A percentile compares a stretch with the other conserved stretches of the same genome.
phyloP scores from a whole-genome alignment of 495 filamentous ascomycete genomes.

The Cudoniella acicularis region DNA sequence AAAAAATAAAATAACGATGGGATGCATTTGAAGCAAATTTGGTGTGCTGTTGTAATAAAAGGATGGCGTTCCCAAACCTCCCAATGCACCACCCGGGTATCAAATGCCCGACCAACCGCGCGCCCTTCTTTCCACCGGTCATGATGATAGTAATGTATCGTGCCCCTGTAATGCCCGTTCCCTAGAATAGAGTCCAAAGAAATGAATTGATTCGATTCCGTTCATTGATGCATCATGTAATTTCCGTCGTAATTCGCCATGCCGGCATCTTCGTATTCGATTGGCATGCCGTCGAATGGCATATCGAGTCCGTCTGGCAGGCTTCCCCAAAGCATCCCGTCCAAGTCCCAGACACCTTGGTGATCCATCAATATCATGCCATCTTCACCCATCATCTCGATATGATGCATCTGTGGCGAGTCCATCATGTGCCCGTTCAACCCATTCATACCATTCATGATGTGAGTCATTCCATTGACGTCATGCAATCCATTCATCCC shows the following conservation, averaged over 20 bases:
- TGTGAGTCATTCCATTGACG: conserved; percentile 23
- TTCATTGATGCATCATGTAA: conserved; percentile 25
- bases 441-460: conserved; percentile 29
- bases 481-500: conserved; percentile 12
- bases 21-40: background rate
- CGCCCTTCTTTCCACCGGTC: background rate
- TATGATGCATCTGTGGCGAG: conserved; percentile 11
- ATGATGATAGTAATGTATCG: background rate
- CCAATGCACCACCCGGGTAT: background rate
- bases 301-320: conserved; percentile 26
- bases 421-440: conserved; percentile 30
- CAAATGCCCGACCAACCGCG: background rate
- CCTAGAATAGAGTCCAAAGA: background rate
- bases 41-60: background rate
- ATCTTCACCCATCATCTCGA: conserved; percentile 44
- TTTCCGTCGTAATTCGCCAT: conserved; percentile 9
- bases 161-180: background rate
- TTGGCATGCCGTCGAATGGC: conserved; percentile 26
- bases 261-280: conserved; percentile 22
- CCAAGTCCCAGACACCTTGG: conserved; percentile 52
- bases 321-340: conserved; percentile 34
- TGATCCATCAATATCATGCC: conserved; percentile 52
- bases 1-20: too few relatives aligned
- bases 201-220: background rate
- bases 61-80: background rate